Percentiles rank a stretch among this genome's conserved stretches.
Evolutionary conservation across 23 red algal species (phyloP).

Genomic region (Porphyridium purpureum): DNA sequence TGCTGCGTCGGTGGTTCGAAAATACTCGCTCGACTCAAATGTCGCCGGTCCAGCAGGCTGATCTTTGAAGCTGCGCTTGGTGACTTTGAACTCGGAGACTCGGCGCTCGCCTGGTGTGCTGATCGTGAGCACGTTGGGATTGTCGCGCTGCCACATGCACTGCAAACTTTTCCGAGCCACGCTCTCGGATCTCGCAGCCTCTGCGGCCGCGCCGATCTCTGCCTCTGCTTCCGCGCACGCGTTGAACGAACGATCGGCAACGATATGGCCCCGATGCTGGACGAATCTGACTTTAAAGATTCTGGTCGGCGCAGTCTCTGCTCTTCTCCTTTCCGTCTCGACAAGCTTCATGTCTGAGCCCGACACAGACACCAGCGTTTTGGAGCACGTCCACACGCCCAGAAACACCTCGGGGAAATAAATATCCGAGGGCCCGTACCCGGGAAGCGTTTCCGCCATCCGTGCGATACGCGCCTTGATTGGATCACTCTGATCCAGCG

Average conservation of each 20-base stretch:
- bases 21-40: constrained; percentile 39
- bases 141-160: constrained; percentile 4
- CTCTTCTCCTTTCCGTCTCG: neutral
- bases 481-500: too few relatives aligned
- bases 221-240: constrained; percentile 11
- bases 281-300: constrained; percentile 21
- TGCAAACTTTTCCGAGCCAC: neutral
- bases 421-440: constrained; percentile 34
- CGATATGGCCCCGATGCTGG: constrained; percentile 15
- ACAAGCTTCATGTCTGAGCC: constrained; percentile 3
- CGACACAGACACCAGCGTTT: constrained; percentile 15
- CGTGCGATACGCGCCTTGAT: too few relatives aligned
- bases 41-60: constrained; percentile 31
- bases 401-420: constrained; percentile 26
- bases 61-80: constrained; percentile 37
- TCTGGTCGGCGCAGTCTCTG: neutral
- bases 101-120: neutral
- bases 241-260: constrained; percentile 30
- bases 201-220: neutral
- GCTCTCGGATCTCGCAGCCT: neutral
- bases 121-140: constrained; percentile 33
- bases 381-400: constrained; percentile 25
- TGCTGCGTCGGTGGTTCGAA: too few relatives aligned
- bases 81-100: constrained; percentile 31
- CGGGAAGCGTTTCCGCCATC: too few relatives aligned